Conservation (phyloP, 768 basidiomycete species). For the Tephrocybe rancida region DNA sequence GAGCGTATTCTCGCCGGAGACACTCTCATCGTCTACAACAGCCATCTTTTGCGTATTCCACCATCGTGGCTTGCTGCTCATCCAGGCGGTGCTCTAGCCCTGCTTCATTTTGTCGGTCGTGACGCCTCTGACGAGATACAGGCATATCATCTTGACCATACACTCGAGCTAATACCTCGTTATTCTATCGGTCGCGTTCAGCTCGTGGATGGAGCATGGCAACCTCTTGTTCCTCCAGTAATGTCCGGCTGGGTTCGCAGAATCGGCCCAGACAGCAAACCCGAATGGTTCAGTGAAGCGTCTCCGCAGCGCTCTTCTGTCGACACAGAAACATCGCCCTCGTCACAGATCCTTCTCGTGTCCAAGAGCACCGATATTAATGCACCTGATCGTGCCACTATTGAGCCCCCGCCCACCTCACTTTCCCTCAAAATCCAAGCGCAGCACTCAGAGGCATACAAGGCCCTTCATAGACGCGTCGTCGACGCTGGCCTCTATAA, state of each 20-base stretch:
- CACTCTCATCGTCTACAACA: conserved; percentile 71
- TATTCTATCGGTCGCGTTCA: conserved; percentile 76
- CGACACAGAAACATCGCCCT: conserved; percentile 30
- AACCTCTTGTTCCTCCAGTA: conserved; percentile 84
- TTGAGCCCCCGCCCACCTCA: conserved; percentile 54
- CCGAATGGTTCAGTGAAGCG: conserved; percentile 71
- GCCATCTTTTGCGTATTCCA: conserved; percentile 66
- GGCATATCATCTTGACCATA: conserved; percentile 79
- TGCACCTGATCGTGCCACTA: conserved; percentile 43
- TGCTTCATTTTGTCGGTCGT: conserved; percentile 94
- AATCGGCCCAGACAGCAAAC: conserved; percentile 32
- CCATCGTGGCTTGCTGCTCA: conserved; percentile 80
- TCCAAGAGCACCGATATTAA: conserved; percentile 33
- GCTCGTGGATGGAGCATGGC: conserved; percentile 62
- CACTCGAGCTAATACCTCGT: conserved; percentile 53
- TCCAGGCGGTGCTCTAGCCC: conserved; percentile 86
- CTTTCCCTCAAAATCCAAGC: conserved; percentile 63
- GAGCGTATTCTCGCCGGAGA: conserved; percentile 76
- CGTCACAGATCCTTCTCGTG: conserved; percentile 67
- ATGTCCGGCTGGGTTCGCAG: conserved; percentile 80
- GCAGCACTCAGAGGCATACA: conserved; percentile 77
- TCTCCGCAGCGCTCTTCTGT: conserved; percentile 35
- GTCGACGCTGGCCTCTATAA: conserved; percentile 82
- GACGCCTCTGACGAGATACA: conserved; percentile 95
- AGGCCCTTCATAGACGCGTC: conserved; percentile 73